Evolutionary conservation across 768 basidiomycete genomes (phyloP), one percentile per base, ranked within the genome.

Genomic region (Hygrocybe coccinea): DNA sequence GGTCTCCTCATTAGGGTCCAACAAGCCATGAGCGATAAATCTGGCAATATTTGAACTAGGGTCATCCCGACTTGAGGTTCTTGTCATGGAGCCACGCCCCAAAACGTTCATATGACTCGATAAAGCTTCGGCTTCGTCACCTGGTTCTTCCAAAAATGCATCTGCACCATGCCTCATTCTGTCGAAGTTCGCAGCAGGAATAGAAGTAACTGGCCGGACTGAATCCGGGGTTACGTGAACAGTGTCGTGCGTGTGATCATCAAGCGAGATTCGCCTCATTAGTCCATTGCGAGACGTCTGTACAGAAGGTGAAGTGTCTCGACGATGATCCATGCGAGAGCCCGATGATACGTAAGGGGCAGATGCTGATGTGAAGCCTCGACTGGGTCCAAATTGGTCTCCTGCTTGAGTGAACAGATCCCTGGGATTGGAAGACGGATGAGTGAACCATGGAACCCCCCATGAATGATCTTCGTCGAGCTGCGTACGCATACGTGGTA

Each of bases 21-120:
- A 19, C 50, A 51, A 21, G 29, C 35, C 50, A 38, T 37, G 29
- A 35, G 29, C 50, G 12, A 51, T 51, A 34, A 51, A 51, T 17
- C 29, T 19, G 36, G 34, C 35, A 9, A 14, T 51, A 15, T 38
- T 34, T 17, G 50, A 35, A 14, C 35, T 3, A 51, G 35, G 22
- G 19, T 22, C 50, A 3, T 22, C 6, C 17, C 50, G 36, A 19
- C n/a, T 14, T 17, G 36, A 37, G 15, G 34, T 14, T 51, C 35
- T 36, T n/a, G 50, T 3, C 17, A 35, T 7, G 3, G 34, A 22
- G 11, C 34, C 34, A 19, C 3, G 19, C 11, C 12, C 22, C 22
- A 19, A 15, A 15, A 5, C 14, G 29, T 19, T n/a, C 24, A 19
- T 15, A 15, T 12, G 24, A 34, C 15, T 19, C 10, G 25, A n/a